Evolutionary conservation across 495 filamentous ascomycete species (phyloP), one percentile per base, ranked within the genome.

Genomic region (Talaromyces liani): DNA sequence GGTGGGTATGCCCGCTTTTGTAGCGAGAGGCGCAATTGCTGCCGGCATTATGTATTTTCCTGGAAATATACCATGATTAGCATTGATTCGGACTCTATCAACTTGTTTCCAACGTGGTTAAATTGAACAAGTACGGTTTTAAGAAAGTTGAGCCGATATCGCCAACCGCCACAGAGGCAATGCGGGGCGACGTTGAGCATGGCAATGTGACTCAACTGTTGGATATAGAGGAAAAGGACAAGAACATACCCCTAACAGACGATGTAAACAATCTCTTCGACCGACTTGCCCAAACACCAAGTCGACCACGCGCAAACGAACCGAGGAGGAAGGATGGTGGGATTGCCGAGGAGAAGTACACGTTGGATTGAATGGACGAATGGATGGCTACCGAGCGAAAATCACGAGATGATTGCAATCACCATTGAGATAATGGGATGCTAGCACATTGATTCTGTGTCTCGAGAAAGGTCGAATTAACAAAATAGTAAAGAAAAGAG

Each of bases 1-100:
- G 58, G 77, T 69, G n/a, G 77, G 75, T 41, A 82, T 74, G 29
- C 65, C 69, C 60, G 22, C 24, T 25, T 49, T 27, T n/a, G 22
- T 29, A 53, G 65, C 65, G 65, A 70, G 68, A 62, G 67, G 72
- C 36, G 68, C 25, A 36, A 67, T 62, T 60, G 67, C 64, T 7
- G 71, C 70, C 54, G 71, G 66, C 54, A 70, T 68, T 27, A 65
- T 68, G 24, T 49, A 20, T 49, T 18, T 22, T 18, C 45, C 16
- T 49, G 6, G 1, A 4, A 1, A 47, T n/a, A 49, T 18, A 49
- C 7, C 0, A 31, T 20, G 33, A 53, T 53, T 22, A 58, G 58
- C 64, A 59, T 27, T 14, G 14, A 18, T 36, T 9, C 34, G 2
- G 2, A 36, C 10, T 36, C 9, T 10, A 36, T 12, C 8, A 12